Percentiles rank a stretch among this genome's conserved stretches.
phyloP scores from a whole-genome alignment of 2,329 filamentous ascomycete species.

The Chaetomium sp. region DNA sequence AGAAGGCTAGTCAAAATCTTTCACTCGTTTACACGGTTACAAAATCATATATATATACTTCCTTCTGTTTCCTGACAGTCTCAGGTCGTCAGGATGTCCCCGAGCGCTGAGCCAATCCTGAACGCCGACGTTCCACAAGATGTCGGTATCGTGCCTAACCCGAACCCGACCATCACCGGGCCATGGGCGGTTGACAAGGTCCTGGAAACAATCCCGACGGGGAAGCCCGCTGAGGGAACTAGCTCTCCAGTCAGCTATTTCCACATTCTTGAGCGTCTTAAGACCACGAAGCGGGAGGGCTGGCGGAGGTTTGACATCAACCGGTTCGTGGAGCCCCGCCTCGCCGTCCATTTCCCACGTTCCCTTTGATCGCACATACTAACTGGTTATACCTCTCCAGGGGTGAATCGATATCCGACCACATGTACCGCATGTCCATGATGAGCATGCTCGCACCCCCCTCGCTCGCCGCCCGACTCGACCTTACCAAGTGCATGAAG shows the following conservation, averaged over 20 bases:
- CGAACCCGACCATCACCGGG: constrained; percentile 37
- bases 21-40: no score
- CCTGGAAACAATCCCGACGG: constrained; percentile 54
- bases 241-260: constrained; percentile 83
- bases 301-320: constrained; percentile 83
- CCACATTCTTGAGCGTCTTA: constrained; percentile 86
- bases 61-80: background rate
- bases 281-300: constrained; percentile 93
- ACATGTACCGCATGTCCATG: constrained; percentile 99
- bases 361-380: background rate
- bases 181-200: constrained; percentile 56
- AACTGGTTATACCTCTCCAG: constrained; percentile 31
- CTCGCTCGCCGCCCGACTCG: constrained; percentile 61
- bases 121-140: constrained; percentile 7
- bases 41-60: background rate
- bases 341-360: background rate
- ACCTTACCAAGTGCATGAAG: constrained; percentile 78
- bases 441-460: constrained; percentile 88
- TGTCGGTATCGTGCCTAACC: constrained; percentile 27
- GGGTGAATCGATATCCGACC: constrained; percentile 90
- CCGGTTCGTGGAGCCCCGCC: constrained; percentile 33
- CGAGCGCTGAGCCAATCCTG: constrained; percentile 4
- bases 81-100: constrained; percentile 8
- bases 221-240: constrained; percentile 53
- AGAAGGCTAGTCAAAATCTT: no score